These are phyloP conservation scores for Garcia nutans DNA, from an alignment of 345 rosid genomes.

Conservation along the genomic window DNA sequence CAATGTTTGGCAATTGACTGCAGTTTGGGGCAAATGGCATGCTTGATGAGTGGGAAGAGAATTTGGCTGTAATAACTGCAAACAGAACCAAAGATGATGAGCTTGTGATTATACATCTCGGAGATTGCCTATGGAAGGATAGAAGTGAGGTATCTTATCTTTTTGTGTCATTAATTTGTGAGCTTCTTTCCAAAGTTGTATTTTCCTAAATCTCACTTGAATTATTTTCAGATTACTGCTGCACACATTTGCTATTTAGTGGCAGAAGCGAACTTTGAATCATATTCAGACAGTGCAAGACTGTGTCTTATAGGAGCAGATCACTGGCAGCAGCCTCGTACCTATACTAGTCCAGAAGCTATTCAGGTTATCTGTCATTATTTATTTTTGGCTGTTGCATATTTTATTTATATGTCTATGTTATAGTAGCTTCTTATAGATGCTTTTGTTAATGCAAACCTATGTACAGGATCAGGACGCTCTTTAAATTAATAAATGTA, in stretches of 20 bases:
- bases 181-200: conserved; percentile 9
- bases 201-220: conserved; percentile 29
- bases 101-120: conserved; percentile 91
- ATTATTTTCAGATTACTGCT: conserved; percentile 55
- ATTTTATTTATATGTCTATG: not conserved
- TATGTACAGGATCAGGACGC: not conserved
- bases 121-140: conserved; percentile 98
- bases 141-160: conserved; percentile 72
- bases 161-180: conserved; percentile 16
- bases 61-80: conserved; percentile 93
- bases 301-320: conserved; percentile 81
- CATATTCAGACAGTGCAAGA: conserved; percentile 77
- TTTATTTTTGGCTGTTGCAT: not conserved
- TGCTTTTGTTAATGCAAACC: not conserved
- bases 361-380: conserved; percentile 55
- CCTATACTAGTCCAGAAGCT: conserved; percentile 75
- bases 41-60: conserved; percentile 99
- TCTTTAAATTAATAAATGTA: not conserved
- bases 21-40: conserved; percentile 71
- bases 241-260: conserved; percentile 82
- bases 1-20: conserved; percentile 19
- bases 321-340: conserved; percentile 81
- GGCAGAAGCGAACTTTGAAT: conserved; percentile 81
- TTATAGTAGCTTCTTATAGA: not conserved
- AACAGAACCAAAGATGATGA: conserved; percentile 96